phyloP scores from a whole-genome alignment of 768 basidiomycete species.

The Suillus fuscotomentosus region DNA sequence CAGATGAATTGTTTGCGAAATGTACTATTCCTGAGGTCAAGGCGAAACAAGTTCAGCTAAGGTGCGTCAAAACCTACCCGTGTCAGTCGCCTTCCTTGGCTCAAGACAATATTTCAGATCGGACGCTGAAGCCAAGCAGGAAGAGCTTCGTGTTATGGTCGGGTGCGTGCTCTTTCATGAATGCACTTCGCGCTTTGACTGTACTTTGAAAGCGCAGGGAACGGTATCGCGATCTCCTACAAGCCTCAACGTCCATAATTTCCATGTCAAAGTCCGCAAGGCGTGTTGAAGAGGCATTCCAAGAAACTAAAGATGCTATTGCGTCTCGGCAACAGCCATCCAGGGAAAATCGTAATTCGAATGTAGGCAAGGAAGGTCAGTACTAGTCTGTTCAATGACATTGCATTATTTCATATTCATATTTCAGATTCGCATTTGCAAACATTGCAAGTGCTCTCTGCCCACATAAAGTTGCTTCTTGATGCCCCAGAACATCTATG shows the following conservation, averaged over 20 bases:
- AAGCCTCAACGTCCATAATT: constrained; percentile 84
- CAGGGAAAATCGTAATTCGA: constrained; percentile 39
- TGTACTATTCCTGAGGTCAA: constrained; percentile 73
- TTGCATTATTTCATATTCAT: constrained; percentile 5
- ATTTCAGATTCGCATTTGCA: constrained; percentile 62
- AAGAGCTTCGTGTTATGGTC: constrained; percentile 87
- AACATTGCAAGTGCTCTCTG: constrained; percentile 72
- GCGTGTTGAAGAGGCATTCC: constrained; percentile 59
- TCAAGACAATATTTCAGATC: constrained; percentile 37
- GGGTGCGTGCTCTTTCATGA: constrained; percentile 59
- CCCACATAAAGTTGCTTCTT: constrained; percentile 87
- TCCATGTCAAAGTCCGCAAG: constrained; percentile 68
- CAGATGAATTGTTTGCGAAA: constrained; percentile 74
- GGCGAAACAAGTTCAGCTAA: constrained; percentile 61
- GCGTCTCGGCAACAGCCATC: constrained; percentile 45
- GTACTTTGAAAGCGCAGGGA: constrained; percentile 69
- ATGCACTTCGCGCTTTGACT: constrained; percentile 24
- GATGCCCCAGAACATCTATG: constrained; percentile 93
- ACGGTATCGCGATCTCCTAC: constrained; percentile 84
- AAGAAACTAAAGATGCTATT: constrained; percentile 59
- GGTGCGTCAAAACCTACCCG: constrained; percentile 39
- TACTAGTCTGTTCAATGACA: not conserved
- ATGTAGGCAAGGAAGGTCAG: constrained; percentile 44
- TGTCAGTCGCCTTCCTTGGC: constrained; percentile 9
- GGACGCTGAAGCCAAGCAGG: constrained; percentile 85